Evolutionary conservation across 768 basidiomycete genomes (phyloP).

Genomic region (Pisolithus microcarpus): DNA sequence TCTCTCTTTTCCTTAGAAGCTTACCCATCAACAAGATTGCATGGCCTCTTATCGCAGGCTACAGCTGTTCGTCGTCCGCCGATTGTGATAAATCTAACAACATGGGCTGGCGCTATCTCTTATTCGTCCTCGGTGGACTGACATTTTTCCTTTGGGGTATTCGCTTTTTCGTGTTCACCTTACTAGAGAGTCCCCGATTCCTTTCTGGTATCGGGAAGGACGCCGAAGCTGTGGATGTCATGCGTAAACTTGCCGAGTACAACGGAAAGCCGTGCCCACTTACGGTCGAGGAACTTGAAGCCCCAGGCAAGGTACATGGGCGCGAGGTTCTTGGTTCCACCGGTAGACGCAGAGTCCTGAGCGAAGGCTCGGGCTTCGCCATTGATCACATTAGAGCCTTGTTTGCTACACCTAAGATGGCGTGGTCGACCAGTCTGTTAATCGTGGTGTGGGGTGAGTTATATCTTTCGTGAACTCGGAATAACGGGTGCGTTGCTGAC

Average conservation of each 20-base stretch:
- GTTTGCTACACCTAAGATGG: conserved; percentile 57
- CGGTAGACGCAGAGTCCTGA: conserved; percentile 22
- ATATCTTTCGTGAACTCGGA: background rate
- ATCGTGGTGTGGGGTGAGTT: conserved; percentile 39
- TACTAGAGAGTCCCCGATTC: conserved; percentile 53
- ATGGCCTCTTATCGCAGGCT: conserved; percentile 53
- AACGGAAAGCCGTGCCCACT: conserved; percentile 39
- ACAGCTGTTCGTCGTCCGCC: conserved; percentile 36
- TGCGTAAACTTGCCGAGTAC: conserved; percentile 44
- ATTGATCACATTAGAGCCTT: conserved; percentile 47
- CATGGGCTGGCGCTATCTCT: conserved; percentile 61
- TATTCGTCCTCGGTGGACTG: conserved; percentile 46
- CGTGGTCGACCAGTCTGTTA: conserved; percentile 57
- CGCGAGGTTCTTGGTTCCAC: conserved; percentile 6
- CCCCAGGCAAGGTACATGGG: conserved; percentile 20
- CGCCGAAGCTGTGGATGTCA: conserved; percentile 40
- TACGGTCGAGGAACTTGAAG: conserved; percentile 38
- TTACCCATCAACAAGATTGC: conserved; percentile 34
- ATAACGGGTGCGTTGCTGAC: background rate
- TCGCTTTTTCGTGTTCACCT: conserved; percentile 46
- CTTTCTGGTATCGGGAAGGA: conserved; percentile 49
- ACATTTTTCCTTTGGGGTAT: conserved; percentile 46
- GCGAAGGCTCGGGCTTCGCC: conserved; percentile 36
- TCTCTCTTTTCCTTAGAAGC: background rate
- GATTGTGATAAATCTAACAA: conserved; percentile 39